Conservation (phyloP, 1,139 yeast species). For the Pichia sp. region DNA sequence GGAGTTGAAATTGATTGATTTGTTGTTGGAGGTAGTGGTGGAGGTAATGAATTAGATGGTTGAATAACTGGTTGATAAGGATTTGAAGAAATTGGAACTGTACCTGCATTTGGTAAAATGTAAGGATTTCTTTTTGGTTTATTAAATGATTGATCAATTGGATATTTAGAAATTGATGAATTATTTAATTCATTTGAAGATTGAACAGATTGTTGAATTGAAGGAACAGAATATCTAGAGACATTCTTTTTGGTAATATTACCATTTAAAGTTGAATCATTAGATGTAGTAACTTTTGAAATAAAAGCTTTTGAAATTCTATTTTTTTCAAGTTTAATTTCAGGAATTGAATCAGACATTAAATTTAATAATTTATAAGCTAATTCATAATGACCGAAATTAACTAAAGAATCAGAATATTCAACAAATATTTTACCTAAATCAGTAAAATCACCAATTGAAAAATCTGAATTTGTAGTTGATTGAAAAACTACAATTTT, state of each 20-base stretch:
- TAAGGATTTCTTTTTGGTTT: slow-evolving; percentile 1
- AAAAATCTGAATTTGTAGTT: slow-evolving; percentile 34
- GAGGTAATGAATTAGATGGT: neutral
- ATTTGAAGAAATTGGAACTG: neutral
- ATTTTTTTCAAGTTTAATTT: slow-evolving; percentile 63
- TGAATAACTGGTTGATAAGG: neutral
- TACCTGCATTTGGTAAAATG: slow-evolving; percentile 2
- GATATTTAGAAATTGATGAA: neutral
- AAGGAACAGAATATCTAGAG: neutral
- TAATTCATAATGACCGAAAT: slow-evolving; percentile 77
- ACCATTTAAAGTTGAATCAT: too few species aligned
- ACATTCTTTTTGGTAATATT: neutral
- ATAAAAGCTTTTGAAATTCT: slow-evolving; percentile 60
- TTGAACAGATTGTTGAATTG: neutral
- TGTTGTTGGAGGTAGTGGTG: neutral
- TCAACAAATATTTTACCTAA: slow-evolving; percentile 61
- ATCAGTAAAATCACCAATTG: slow-evolving; percentile 42
- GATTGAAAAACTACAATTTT: slow-evolving; percentile 74
- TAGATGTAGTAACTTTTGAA: slow-evolving; percentile 16
- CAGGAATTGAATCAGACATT: slow-evolving; percentile 60
- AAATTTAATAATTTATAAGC: slow-evolving; percentile 66
- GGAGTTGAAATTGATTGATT: neutral
- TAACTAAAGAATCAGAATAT: slow-evolving; percentile 73
- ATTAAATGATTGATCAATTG: neutral
- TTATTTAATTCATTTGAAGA: neutral